Evolutionary conservation across 2,329 filamentous ascomycete species (phyloP), one percentile per base, ranked within the genome.

Genomic region (Fusarium neocosmosporiellum): DNA sequence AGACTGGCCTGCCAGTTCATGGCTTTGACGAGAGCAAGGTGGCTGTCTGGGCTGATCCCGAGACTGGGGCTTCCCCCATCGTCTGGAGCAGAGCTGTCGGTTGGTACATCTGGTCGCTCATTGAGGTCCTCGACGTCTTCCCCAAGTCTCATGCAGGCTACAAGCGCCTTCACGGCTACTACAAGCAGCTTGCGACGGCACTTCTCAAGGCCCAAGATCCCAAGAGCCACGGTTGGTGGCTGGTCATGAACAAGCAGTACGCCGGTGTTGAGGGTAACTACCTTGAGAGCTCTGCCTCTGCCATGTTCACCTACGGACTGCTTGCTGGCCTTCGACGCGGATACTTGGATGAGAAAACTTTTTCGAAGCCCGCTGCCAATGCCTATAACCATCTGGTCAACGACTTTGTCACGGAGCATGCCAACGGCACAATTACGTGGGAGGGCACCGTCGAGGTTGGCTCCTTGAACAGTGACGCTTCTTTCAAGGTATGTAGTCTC

Each of bases 201-300:
- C 71, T 74, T 3, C 62, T 86, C 31, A 77, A 78, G 1, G 78
- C 82, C 5, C 79, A 87, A 0, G 83, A 84, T 24, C 85, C 87
- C 63, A 72, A 73, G 13, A 72, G 71, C 3, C 87, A 88, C 0
- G 88, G 86, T 8, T 91, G 89, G 88, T 90, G 87, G 86, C 80
- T 90, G 59, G 81, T 90, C 48, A 88, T 90, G 84, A 85, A 84
- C 72, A 82, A 85, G 65, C 78, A 83, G 29, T 85, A 87, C 63
- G 83, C 85, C 0, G 84, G 83, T 1, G 73, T 78, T 41, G 70
- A 83, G 53, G 88, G 88, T 3, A 91, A 92, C 78, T 91, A 88
- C 77, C 86, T 91, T 55, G 88, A 91, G 80, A 88, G 86, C 36
- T 89, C 88, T 34, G 89, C 85, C 9, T 87, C 86, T 2, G 88